Base-by-base conservation (phyloP, 768 basidiomycete species). In the Leccinum broughii region DNA sequence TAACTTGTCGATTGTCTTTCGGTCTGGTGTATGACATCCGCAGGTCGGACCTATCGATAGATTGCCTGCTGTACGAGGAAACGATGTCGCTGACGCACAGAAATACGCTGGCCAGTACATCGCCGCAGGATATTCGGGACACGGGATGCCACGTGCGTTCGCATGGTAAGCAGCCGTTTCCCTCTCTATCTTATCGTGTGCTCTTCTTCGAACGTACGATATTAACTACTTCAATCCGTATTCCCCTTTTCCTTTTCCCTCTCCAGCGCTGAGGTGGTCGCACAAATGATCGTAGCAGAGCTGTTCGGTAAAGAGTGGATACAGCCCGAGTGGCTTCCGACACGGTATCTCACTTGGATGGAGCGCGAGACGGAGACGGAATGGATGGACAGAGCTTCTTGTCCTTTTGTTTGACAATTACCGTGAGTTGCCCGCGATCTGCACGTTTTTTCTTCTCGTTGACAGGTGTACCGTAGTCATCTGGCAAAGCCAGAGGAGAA, bases 131-230 rank as follows among this genome's bases (percentile, higher is more conserved):
- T 92, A 84, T 65, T 79, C 83, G 0, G 91, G 91, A 1, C 91
- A 92, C 63, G 92, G 91, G 0, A 92, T 93, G 89, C 84, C 90
- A 4, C 83, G 88, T 5, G 84, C 87, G 0, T 91, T 81, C 70
- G 84, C 82, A 32, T 90, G 89, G 90, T 67, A 5, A 34, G 51
- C 41, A 41, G 9, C 41, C n/a, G 4, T 41, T 10, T n/a, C 14
- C 15, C 35, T 37, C 35, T 37, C 14, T 41, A 0, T 41, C n/a
- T n/a, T 24, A 15, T 34, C 51, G 5, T 17, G 13, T 7, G 8
- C 10, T 24, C 26, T 30, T 3, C 14, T 58, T 15, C 3, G 28
- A 15, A 30, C 22, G 11, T 9, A 26, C 0, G 15, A 8, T 9
- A 20, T 52, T 49, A 41, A 20, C 37, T 37, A 10, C 41, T 10